Base-by-base conservation (phyloP, 441 rosid genomes). In the Adansonia grandidieri region DNA sequence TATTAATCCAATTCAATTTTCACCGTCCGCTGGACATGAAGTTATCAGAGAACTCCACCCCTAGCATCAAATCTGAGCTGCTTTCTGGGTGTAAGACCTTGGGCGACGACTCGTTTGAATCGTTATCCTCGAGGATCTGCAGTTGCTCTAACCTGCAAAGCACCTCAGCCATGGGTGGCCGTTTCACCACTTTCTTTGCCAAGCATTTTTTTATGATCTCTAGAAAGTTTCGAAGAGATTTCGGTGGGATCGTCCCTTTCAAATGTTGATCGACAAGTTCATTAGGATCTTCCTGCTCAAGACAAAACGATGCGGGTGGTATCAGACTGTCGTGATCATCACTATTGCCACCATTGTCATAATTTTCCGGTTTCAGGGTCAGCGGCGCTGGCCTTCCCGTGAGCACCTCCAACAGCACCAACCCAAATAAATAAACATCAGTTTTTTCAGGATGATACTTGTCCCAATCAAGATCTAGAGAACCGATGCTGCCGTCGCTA, bases 391-490 rank as follows among this genome's bases (percentile, higher is more conserved):
- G 37, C 56, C 96, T 88, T 8, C 95, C 97, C 0, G 89, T 86
- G 5, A 94, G 77, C n/a, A 91, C 85, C 80, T 94, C 98, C 6
- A 91, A 85, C 92, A 94, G 85, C 62, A 94, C 93, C 19, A 92
- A 94, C 60, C 98, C 98, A 19, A 94, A 94, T 11, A 93, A 92
- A 86, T 94, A 92, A 56, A 94, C 92, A 81, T 93, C 97, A 0
- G 93, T 87, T 80, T 91, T 37, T 37, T 37, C 40, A 37, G 40
- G 40, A 37, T 3, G 40, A 37, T 3, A 37, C 4, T 37, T 37
- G 40, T 37, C 40, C 40, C 40, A 4, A 4, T 37, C 40, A 37
- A 37, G 40, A 37, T 37, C 40, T 37, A 37, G 89, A 76, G 92
- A 93, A 4, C 91, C 95, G 42, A 93, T 89, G 86, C 40, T 37